A percentile compares a stretch with the other conserved stretches of the same genome.
Conservation (phyloP, 805 yeast genomes). For the Kuraishia capsulata region DNA sequence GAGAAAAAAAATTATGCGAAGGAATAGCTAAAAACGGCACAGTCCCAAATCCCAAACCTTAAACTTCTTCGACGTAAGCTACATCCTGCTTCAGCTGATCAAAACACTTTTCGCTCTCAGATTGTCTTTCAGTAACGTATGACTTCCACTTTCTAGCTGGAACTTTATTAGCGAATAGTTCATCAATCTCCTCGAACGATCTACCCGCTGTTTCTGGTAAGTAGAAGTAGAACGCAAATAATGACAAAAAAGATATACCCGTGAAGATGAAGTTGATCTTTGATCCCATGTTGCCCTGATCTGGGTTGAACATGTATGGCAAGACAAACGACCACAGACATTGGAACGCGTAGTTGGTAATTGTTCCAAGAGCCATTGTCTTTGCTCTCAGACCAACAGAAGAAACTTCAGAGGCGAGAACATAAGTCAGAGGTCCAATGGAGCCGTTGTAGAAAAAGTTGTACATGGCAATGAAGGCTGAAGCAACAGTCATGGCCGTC, state of each 20-base stretch:
- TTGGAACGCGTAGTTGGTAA: slow-evolving; percentile 21
- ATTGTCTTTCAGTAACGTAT: slow-evolving; percentile 3
- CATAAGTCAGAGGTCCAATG: slow-evolving; percentile 30
- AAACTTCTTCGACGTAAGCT: neutral
- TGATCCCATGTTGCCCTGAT: slow-evolving; percentile 36
- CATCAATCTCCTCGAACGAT: slow-evolving; percentile 53
- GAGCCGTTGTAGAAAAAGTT: slow-evolving; percentile 25
- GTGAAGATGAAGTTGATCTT: slow-evolving; percentile 40
- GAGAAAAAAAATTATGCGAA: no score
- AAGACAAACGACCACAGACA: slow-evolving; percentile 26
- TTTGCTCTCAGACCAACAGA: slow-evolving; percentile 28
- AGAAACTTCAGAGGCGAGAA: slow-evolving; percentile 29
- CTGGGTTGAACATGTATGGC: slow-evolving; percentile 43
- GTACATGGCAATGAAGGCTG: slow-evolving; percentile 11
- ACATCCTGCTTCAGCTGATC: neutral
- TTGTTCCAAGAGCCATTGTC: slow-evolving; percentile 25
- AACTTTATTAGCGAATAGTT: slow-evolving; percentile 30
- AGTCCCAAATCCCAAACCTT: no score
- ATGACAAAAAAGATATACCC: slow-evolving; percentile 20
- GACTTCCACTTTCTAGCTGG: slow-evolving; percentile 21
- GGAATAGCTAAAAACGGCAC: no score
- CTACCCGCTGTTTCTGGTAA: slow-evolving; percentile 53
- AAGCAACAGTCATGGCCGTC: slow-evolving; percentile 5
- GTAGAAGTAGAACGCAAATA: slow-evolving; percentile 37
- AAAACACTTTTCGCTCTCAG: neutral